These are phyloP conservation scores for Ceriops decandra DNA, from an alignment of 345 rosid species.

Conservation along the genomic window DNA sequence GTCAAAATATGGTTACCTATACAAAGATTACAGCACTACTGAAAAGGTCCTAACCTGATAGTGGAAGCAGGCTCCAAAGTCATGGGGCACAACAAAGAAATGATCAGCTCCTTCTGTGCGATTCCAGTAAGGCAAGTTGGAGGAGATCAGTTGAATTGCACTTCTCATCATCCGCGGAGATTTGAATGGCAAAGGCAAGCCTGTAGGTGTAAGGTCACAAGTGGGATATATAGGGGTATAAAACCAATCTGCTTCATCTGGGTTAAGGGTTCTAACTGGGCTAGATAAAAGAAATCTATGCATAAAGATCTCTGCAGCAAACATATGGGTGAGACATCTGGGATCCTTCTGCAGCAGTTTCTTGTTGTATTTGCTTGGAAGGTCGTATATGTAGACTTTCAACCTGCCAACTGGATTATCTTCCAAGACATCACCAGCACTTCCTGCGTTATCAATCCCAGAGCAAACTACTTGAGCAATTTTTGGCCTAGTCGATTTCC, in stretches of 20 bases:
- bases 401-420: constrained; percentile 92
- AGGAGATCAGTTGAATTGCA: constrained; percentile 72
- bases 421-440: constrained; percentile 95
- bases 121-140: constrained; percentile 94
- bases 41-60: constrained; percentile 56
- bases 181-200: constrained; percentile 90
- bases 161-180: constrained; percentile 97
- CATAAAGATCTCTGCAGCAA: constrained; percentile 93
- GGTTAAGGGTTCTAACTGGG: constrained; percentile 80
- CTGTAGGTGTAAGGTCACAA: constrained; percentile 95
- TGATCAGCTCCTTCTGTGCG: constrained; percentile 93
- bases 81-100: constrained; percentile 93
- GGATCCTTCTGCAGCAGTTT: constrained; percentile 90
- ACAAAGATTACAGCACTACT: neutral
- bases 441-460: constrained; percentile 47
- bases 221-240: constrained; percentile 84
- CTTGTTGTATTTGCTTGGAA: constrained; percentile 93
- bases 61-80: constrained; percentile 95
- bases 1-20: neutral
- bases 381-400: constrained; percentile 84
- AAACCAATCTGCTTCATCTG: constrained; percentile 96
- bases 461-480: neutral
- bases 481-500: neutral
- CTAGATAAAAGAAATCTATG: constrained; percentile 88
- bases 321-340: constrained; percentile 92